Evolutionary conservation across 768 basidiomycete genomes (phyloP), one percentile per base, ranked within the genome.

Genomic region (Sistotremastrum niveocremeum): DNA sequence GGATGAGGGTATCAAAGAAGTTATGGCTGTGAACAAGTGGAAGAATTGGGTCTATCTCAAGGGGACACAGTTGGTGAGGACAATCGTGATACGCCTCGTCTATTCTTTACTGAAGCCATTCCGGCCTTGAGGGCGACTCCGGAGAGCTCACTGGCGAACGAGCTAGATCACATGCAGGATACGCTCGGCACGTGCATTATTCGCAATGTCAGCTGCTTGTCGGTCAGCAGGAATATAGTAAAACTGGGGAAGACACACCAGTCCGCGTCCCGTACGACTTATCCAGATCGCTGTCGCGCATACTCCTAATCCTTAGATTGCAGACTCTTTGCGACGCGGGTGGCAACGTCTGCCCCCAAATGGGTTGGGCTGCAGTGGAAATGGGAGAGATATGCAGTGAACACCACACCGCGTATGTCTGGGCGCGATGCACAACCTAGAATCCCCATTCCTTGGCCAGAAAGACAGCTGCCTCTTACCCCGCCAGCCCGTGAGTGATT

Each of bases 191-290:
- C 48, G 77, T 78, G 47, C 81, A 84, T 58, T 90, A 90, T 57
- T 82, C 85, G 1, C 71, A 75, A 54, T 85, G 84, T 58, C 86
- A 89, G 56, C 71, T 90, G 29, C 84, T 76, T 57, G 60, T 89
- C 44, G 83, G 82, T 10, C 70, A 80, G 50, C 73, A 71, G 55
- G 74, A 77, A 52, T 70, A 79, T 49, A 73, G 77, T 32, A 62
- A 72, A n/a, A 58, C 63, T 42, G 52, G 63, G 49, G 62, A 61
- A 37, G 69, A 66, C 53, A 56, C 60, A 42, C 60, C 61, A 36
- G 57, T 62, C 45, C 62, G 20, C 20, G 20, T 70, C 33, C 70
- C 75, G 77, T 79, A 55, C 55, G 76, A 61, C 50, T 5, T 56
- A 61, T 44, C 49, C 60, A 6, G 46, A 52, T 50, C 53, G 29